These are phyloP conservation scores for Aspergillus cavernicola DNA, from an alignment of 495 filamentous ascomycete species.

Conservation along the genomic window DNA sequence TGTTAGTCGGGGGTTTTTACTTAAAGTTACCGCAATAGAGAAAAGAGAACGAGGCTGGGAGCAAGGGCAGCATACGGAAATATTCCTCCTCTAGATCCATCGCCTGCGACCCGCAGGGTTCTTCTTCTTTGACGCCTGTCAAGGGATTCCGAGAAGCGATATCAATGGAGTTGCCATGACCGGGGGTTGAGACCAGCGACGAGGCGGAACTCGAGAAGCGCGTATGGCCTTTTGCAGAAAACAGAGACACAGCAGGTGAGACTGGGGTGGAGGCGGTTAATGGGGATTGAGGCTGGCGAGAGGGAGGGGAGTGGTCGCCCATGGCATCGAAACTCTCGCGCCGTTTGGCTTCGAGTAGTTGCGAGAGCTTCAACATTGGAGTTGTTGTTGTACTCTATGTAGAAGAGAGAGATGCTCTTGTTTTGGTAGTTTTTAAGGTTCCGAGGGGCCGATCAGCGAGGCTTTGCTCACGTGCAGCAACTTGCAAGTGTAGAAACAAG, in stretches of 20 bases:
- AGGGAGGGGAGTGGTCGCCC: conserved; percentile 14
- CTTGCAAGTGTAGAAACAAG: conserved; percentile 6
- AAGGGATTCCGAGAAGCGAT: conserved; percentile 44
- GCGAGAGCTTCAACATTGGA: conserved; percentile 27
- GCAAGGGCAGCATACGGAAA: conserved; percentile 37
- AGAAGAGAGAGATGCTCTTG: background rate
- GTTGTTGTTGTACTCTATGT: background rate
- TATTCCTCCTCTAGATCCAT: conserved; percentile 43
- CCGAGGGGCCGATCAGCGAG: conserved; percentile 11
- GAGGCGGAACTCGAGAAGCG: conserved; percentile 57
- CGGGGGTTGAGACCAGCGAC: conserved; percentile 53
- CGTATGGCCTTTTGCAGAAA: conserved; percentile 38
- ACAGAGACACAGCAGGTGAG: conserved; percentile 42
- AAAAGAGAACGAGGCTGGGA: conserved; percentile 15
- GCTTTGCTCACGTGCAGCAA: conserved; percentile 17
- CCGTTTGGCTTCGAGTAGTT: conserved; percentile 26
- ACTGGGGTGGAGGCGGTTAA: conserved; percentile 40
- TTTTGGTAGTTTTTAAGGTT: conserved; percentile 6
- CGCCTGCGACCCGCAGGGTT: conserved; percentile 40
- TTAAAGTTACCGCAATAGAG: conserved; percentile 3
- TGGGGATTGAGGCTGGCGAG: conserved; percentile 27
- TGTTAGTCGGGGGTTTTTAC: conserved; percentile 7
- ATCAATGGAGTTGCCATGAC: conserved; percentile 50
- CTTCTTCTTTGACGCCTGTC: conserved; percentile 55
- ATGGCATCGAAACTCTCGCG: conserved; percentile 28